phyloP scores from a whole-genome alignment of 2,329 filamentous ascomycete genomes.

The Neopestalotiopsis rosae region DNA sequence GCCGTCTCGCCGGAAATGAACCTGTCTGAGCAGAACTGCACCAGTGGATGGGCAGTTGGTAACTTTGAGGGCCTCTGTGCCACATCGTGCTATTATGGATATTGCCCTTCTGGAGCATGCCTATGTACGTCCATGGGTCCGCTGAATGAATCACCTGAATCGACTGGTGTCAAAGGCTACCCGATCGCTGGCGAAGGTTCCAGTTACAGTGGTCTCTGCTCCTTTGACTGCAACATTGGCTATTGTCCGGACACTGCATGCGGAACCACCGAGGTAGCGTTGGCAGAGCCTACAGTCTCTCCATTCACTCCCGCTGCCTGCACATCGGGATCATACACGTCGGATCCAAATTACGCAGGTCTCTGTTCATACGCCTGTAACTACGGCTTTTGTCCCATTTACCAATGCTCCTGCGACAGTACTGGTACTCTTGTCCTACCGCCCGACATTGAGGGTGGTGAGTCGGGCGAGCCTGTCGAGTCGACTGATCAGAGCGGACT shows the following conservation, averaged over 20 bases:
- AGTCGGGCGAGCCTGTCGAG: neutral
- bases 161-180: neutral
- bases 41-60: neutral
- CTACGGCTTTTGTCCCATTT: constrained; percentile 3
- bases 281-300: constrained; percentile 2
- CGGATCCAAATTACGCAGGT: neutral
- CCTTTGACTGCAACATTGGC: neutral
- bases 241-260: neutral
- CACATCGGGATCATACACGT: neutral
- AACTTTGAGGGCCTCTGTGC: constrained; percentile 1
- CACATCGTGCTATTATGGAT: neutral
- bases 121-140: neutral
- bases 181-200: neutral
- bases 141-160: neutral
- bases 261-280: neutral
- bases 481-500: neutral
- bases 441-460: neutral
- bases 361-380: neutral
- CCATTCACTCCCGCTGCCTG: neutral
- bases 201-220: constrained; percentile 5
- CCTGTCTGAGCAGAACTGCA: neutral
- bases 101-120: neutral
- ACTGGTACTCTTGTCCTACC: neutral
- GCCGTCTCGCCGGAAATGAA: neutral
- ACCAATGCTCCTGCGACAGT: neutral